phyloP scores from a whole-genome alignment of 2,329 filamentous ascomycete species.

The Aspergillus carbonarius region DNA sequence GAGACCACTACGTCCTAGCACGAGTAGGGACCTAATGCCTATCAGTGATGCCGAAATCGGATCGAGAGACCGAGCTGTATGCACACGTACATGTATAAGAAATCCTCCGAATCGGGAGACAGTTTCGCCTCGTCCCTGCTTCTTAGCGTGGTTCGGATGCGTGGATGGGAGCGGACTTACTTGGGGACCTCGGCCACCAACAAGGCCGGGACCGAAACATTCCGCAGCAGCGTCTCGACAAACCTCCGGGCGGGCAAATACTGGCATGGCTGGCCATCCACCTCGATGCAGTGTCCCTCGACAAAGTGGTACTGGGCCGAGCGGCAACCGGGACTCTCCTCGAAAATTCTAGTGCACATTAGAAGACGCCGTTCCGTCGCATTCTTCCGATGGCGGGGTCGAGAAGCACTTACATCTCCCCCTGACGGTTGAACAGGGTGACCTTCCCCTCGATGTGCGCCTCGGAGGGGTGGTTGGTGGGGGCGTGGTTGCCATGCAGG shows the following conservation, averaged over 20 bases:
- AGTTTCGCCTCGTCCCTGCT: background rate
- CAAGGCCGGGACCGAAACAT: background rate
- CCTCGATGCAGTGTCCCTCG: background rate
- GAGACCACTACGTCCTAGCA: constrained; percentile 4
- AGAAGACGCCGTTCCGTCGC: background rate
- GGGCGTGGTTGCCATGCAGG: background rate
- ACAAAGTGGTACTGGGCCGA: background rate
- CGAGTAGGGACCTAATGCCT: background rate
- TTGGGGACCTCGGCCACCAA: background rate
- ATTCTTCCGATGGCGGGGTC: background rate
- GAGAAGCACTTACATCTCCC: background rate
- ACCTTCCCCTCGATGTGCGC: constrained; percentile 2
- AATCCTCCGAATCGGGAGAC: background rate
- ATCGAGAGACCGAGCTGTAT: background rate
- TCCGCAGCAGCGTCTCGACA: constrained; percentile 4
- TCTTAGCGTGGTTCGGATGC: background rate
- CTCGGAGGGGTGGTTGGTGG: background rate
- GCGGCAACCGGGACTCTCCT: background rate
- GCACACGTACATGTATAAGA: background rate
- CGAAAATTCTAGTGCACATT: background rate
- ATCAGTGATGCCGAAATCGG: background rate
- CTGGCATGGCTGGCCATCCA: background rate
- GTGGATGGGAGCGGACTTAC: background rate
- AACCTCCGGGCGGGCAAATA: background rate
- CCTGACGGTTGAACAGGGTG: background rate